Evolutionary conservation across 768 basidiomycete species (phyloP).

Genomic region (Fibroporia radiculosa): DNA sequence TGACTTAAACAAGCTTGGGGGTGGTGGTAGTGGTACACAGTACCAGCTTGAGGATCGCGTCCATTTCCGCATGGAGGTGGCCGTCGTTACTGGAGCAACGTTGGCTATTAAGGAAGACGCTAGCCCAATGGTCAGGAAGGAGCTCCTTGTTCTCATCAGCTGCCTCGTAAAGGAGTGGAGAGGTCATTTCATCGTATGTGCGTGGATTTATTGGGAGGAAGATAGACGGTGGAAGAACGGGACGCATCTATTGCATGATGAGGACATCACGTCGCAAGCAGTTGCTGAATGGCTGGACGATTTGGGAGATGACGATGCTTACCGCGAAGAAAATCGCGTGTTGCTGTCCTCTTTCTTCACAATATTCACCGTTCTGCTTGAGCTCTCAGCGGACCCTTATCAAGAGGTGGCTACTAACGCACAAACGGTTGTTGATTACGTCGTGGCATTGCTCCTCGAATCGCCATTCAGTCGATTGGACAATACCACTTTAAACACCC

Average conservation of each 20-base stretch:
- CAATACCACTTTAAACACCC: conserved; percentile 50
- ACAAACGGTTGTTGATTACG: conserved; percentile 86
- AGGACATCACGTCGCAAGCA: conserved; percentile 68
- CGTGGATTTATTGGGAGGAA: conserved; percentile 96
- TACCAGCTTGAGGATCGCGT: conserved; percentile 68
- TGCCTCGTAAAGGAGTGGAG: conserved; percentile 95
- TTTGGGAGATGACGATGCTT: conserved; percentile 55
- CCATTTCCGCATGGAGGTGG: conserved; percentile 86
- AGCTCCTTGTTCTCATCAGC: conserved; percentile 84
- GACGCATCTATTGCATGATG: conserved; percentile 36
- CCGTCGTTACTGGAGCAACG: conserved; percentile 82
- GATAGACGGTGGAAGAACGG: conserved; percentile 56
- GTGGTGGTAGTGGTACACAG: conserved; percentile 80
- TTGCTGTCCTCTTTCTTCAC: conserved; percentile 91
- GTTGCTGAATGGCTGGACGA: conserved; percentile 73
- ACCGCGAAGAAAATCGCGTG: conserved; percentile 73
- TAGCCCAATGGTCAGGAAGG: conserved; percentile 93
- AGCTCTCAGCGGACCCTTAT: conserved; percentile 89
- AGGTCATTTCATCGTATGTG: conserved; percentile 92
- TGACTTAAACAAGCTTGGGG: conserved; percentile 60
- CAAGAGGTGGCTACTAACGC: conserved; percentile 89
- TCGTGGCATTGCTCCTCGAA: conserved; percentile 83
- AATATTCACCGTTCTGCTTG: conserved; percentile 80
- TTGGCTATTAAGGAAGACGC: conserved; percentile 90
- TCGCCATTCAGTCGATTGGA: conserved; percentile 79